phyloP scores from a whole-genome alignment of 1,284 basidiomycete genomes.

The Fomes fomentarius region DNA sequence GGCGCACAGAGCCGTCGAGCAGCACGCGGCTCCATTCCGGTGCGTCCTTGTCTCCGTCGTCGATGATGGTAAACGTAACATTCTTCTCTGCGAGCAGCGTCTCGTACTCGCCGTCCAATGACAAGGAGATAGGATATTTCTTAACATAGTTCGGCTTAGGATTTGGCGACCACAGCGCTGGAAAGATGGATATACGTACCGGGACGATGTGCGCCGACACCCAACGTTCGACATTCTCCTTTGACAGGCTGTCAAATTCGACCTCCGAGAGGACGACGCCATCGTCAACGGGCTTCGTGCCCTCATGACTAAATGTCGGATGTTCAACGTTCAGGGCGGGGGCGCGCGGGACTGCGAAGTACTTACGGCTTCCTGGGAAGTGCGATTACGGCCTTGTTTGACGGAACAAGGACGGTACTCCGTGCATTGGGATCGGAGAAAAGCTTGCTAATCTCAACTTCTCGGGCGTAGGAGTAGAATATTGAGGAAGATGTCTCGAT shows the following conservation, averaged over 20 bases:
- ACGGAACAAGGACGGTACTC: constrained; percentile 71
- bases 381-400: constrained; percentile 82
- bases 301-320: constrained; percentile 57
- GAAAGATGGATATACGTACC: constrained; percentile 44
- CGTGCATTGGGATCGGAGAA: constrained; percentile 44
- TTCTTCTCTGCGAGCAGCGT: constrained; percentile 61
- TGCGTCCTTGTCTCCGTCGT: constrained; percentile 38
- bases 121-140: constrained; percentile 37
- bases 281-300: constrained; percentile 43
- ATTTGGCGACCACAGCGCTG: background rate
- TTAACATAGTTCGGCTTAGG: constrained; percentile 8
- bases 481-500: constrained; percentile 73
- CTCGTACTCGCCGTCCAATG: constrained; percentile 37
- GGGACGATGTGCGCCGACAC: constrained; percentile 75
- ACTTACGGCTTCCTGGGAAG: constrained; percentile 75
- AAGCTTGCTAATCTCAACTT: constrained; percentile 58
- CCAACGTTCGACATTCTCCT: constrained; percentile 71
- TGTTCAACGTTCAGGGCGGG: background rate
- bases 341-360: background rate
- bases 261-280: constrained; percentile 60
- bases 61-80: constrained; percentile 48
- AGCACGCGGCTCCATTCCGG: constrained; percentile 61
- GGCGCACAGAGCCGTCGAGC: constrained; percentile 54
- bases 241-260: constrained; percentile 60
- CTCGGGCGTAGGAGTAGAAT: constrained; percentile 80